phyloP scores from a whole-genome alignment of 164 flowering plant species.

The Aristolochia fimbriata region DNA sequence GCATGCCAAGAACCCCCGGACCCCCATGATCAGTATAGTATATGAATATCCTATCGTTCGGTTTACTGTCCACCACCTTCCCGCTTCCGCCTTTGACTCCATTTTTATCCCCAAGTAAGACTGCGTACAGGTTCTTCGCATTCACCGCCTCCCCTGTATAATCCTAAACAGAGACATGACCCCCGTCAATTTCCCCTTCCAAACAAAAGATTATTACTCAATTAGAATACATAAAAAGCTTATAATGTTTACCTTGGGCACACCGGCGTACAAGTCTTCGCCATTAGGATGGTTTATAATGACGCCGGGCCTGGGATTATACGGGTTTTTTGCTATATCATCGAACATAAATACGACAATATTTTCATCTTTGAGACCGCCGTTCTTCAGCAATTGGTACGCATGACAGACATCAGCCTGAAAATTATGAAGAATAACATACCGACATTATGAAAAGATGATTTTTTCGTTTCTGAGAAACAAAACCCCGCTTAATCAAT shows the following conservation, averaged over 20 bases:
- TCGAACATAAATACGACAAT: constrained; percentile 88
- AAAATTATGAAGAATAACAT: neutral
- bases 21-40: constrained; percentile 97
- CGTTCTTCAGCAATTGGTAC: constrained; percentile 68
- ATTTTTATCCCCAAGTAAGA: constrained; percentile 65
- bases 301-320: constrained; percentile 71
- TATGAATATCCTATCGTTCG: constrained; percentile 65
- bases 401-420: constrained; percentile 97
- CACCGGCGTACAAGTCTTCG: constrained; percentile 71
- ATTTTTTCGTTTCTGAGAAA: neutral
- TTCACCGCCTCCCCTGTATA: constrained; percentile 55
- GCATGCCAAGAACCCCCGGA: constrained; percentile 96
- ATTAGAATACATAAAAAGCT: too few species aligned
- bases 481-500: neutral
- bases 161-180: constrained; percentile 10
- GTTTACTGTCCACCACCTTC: constrained; percentile 71
- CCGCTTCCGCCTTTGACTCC: constrained; percentile 82
- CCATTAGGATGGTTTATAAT: constrained; percentile 82
- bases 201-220: too few species aligned
- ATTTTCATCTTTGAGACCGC: constrained; percentile 86
- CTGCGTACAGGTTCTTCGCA: constrained; percentile 63
- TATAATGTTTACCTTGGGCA: constrained; percentile 73
- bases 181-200: too few species aligned
- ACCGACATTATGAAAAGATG: too few species aligned
- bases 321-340: constrained; percentile 53